Evolutionary conservation across 352 stramenopile genomes (phyloP), one percentile per base, ranked within the genome.

Genomic region (Globisporangium orthogonon): DNA sequence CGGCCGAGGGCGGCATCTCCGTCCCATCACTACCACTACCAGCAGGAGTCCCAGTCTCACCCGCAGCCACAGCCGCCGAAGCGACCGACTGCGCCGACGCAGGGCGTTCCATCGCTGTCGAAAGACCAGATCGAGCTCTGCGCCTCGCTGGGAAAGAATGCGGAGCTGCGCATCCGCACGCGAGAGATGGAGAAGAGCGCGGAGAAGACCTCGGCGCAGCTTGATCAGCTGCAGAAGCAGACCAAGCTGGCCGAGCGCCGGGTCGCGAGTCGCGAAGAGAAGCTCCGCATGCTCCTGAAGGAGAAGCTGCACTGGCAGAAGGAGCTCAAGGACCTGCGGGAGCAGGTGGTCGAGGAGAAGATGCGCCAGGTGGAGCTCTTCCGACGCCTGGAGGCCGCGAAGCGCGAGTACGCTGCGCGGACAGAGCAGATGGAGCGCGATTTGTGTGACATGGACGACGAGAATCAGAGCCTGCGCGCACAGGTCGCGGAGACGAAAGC

Each of bases 301-400:
- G 79, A 89, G 48, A 89, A 89, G 44, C 60, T 89, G n/a, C 69
- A 75, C 29, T 85, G 72, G 74, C 72, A 88, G 44, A 83, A 78
- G 18, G 78, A 86, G 46, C 58, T 87, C 29, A 83, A 87, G 49
- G 70, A 76, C 17, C 66, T 76, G 43, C 67, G 76, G 5, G 73
- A 76, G 13, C 74, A 88, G 43, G 72, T 87, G 0, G 70, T 85
- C 23, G 78, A 88, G 50, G 76, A 87, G 50, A 90, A 90, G 50
- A 86, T 88, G 77, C 72, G 71, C 0, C 80, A 88, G 40, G 76
- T 88, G 7, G 78, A 85, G 43, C 52, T 88, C 3, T 77, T 83
- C 46, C 74, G 78, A 7, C 72, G 76, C 3, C 66, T 87, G 7
- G 76, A 90, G 55, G 64, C 65, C 0, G 64, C 59, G 23, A 85